Conservation (phyloP, 2,329 filamentous ascomycete genomes). For the Aspergillus calidoustus region DNA sequence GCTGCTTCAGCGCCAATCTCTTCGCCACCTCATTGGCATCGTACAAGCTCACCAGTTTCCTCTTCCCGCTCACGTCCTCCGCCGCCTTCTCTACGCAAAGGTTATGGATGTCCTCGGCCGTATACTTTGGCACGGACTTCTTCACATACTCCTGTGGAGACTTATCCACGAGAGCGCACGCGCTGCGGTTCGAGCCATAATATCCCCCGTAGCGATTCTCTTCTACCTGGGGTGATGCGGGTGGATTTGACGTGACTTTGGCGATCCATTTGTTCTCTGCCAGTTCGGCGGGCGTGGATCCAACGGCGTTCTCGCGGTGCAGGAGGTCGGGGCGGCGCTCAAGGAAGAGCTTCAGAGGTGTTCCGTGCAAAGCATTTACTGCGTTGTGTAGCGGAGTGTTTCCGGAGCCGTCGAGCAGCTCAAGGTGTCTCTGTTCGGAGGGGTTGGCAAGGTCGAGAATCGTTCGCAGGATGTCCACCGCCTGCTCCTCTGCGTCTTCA, state of each 20-base stretch:
- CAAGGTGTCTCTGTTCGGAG: constrained; percentile 49
- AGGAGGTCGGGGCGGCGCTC: constrained; percentile 63
- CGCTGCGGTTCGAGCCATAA: background rate
- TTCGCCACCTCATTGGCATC: constrained; percentile 67
- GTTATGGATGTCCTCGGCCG: constrained; percentile 36
- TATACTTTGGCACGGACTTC: constrained; percentile 9
- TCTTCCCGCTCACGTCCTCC: constrained; percentile 41
- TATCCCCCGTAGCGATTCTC: background rate
- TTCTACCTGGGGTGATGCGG: constrained; percentile 2
- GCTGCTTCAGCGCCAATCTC: constrained; percentile 42
- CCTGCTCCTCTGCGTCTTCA: background rate
- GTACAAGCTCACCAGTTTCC: constrained; percentile 59
- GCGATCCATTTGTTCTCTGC: constrained; percentile 35
- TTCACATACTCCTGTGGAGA: constrained; percentile 13
- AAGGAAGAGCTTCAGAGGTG: constrained; percentile 60
- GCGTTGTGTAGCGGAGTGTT: constrained; percentile 49
- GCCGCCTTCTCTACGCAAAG: constrained; percentile 37
- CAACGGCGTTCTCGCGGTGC: constrained; percentile 75
- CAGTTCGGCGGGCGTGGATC: constrained; percentile 70
- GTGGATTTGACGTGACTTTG: constrained; percentile 25
- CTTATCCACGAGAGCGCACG: background rate
- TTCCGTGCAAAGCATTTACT: constrained; percentile 53
- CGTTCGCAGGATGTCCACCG: background rate
- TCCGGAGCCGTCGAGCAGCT: constrained; percentile 48
- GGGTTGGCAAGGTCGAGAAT: constrained; percentile 55